phyloP scores from a whole-genome alignment of 257 asterid genomes.

The Solanum medicagineum region DNA sequence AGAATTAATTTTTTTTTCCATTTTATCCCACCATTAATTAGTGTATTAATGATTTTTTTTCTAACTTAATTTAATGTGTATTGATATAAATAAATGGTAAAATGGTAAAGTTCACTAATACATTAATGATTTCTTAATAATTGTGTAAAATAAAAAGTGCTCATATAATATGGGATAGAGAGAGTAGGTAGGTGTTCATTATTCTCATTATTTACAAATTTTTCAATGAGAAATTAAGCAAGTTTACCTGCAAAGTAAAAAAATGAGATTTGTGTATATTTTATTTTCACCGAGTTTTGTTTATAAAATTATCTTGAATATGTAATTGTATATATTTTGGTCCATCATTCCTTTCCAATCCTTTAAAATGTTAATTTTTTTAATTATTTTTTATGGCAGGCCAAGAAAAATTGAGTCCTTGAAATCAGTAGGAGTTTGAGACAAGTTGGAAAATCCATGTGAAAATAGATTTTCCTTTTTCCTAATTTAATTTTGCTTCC shows the following conservation, averaged over 20 bases:
- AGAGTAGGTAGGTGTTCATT: neutral
- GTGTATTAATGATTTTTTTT: too few species aligned
- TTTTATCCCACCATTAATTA: too few species aligned
- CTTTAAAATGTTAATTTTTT: neutral
- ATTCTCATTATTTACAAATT: too few species aligned
- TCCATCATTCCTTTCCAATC: neutral
- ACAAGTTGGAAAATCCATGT: neutral
- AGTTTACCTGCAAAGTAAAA: neutral
- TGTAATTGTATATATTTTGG: neutral
- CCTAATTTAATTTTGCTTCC: neutral
- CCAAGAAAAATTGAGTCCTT: neutral
- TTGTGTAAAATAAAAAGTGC: too few species aligned
- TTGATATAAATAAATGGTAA: too few species aligned
- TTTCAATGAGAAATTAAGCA: neutral
- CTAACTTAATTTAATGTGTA: too few species aligned
- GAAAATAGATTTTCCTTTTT: neutral
- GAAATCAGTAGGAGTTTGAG: neutral
- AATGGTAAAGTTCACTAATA: too few species aligned
- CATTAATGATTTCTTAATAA: too few species aligned
- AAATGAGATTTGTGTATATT: fast-evolving
- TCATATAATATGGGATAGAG: too few species aligned
- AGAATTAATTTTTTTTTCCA: too few species aligned
- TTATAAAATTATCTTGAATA: neutral
- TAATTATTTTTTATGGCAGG: neutral
- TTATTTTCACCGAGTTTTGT: fast-evolving